Evolutionary conservation across 345 rosid species (phyloP).

Genomic region (Eucalyptus brandiana): DNA sequence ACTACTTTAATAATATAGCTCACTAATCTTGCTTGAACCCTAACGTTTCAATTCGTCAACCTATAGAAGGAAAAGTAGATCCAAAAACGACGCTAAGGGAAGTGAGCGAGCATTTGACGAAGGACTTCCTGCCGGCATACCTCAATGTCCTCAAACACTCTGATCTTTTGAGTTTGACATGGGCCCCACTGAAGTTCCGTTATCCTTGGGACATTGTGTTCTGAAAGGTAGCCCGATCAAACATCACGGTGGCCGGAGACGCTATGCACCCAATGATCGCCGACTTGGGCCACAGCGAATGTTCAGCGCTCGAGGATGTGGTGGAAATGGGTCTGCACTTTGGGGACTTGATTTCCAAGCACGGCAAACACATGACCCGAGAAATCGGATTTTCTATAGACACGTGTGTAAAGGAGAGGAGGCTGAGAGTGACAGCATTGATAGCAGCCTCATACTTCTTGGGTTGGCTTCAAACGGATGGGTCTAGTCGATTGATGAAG

Average conservation of each 20-base stretch:
- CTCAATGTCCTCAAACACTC: not conserved
- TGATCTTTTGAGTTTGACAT: constrained; percentile 10
- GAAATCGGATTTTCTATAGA: not conserved
- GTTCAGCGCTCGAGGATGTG: constrained; percentile 19
- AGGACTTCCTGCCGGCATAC: constrained; percentile 4
- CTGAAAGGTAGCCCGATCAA: constrained; percentile 15
- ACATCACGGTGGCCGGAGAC: constrained; percentile 23
- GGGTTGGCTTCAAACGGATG: not conserved
- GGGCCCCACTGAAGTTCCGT: constrained; percentile 9
- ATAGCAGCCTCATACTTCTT: not conserved
- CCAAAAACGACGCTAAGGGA: constrained; percentile 1
- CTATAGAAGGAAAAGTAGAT: not conserved
- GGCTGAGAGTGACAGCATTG: not conserved
- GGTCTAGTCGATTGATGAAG: not conserved
- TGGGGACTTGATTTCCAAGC: not conserved
- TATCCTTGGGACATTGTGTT: constrained; percentile 19
- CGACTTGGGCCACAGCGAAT: constrained; percentile 24
- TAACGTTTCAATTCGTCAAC: not conserved
- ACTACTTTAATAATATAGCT: not conserved
- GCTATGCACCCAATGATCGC: constrained; percentile 49
- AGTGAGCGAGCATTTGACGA: not conserved
- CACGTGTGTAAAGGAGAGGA: constrained; percentile 4
- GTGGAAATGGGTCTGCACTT: constrained; percentile 20
- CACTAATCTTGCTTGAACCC: not conserved
- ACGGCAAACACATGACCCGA: not conserved